Percentiles rank a stretch among this genome's conserved stretches.
Conservation (phyloP, 441 rosid genomes). For the Syzygium syzygioides region DNA sequence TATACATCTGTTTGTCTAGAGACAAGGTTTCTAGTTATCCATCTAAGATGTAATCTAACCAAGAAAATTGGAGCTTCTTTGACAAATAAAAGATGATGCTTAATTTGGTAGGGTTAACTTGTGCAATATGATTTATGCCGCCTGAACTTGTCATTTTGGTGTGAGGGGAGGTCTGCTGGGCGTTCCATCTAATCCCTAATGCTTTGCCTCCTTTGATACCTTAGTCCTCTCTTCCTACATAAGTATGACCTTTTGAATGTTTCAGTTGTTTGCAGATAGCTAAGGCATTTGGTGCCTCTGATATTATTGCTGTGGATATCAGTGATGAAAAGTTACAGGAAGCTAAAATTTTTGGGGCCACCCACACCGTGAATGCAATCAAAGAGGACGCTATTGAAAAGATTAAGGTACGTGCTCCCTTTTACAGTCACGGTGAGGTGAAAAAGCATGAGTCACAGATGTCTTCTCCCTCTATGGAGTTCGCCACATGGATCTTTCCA, state of each 20-base stretch:
- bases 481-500: background rate
- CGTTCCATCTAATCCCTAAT: background rate
- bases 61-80: background rate
- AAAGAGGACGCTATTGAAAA: conserved; percentile 79
- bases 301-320: conserved; percentile 92
- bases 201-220: background rate
- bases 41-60: background rate
- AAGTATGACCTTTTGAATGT: conserved; percentile 15
- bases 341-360: conserved; percentile 86
- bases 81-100: background rate
- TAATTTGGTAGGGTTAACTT: background rate
- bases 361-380: conserved; percentile 67
- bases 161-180: background rate
- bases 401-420: conserved; percentile 48
- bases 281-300: conserved; percentile 95
- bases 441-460: background rate
- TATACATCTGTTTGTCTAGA: background rate
- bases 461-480: background rate
- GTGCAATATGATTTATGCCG: background rate
- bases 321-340: conserved; percentile 78
- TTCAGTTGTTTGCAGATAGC: conserved; percentile 99
- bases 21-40: background rate
- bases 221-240: conserved; percentile 3
- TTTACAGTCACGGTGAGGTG: background rate
- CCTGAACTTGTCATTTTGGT: background rate